Base-by-base conservation (phyloP, 257 asterid species). In the Ballota nigra region DNA sequence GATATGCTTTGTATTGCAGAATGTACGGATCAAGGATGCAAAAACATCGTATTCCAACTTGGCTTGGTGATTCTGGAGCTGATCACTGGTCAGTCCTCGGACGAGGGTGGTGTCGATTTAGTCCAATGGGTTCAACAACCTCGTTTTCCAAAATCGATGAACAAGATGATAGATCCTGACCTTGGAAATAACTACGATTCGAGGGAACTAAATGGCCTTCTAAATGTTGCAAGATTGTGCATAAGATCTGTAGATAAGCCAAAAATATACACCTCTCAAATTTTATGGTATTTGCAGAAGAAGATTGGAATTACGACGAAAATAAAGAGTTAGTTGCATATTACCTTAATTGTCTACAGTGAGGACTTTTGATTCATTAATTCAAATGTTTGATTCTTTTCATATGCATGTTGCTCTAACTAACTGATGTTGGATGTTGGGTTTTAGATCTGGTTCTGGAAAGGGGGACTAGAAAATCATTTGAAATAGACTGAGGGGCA, bases 31-130 rank as follows among this genome's bases (percentile, higher is more conserved):
- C 84, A 84, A 31, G 86, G 71, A 11, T 77, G 91, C 88, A 86
- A 82, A 66, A 70, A 70, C 73, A 71, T 86, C 22, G 74, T 94
- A 58, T 91, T 87, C 83, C 95, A 91, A 65, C 96, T 91, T 6
- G 98, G 98, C 2, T 61, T 94, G 82, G 82, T 94, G 76, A 83
- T 91, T 72, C 81, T 91, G 15, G 98, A 91, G 89, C 91, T 94
- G 41, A 70, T 94, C 63, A 94, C 98, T 0, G 97, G 98, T 53
- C 98, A 89, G 71, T 89, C 95, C 1, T 83, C 97, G 0, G 95
- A 86, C 13, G 72, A 68, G n/a, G 97, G 95, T 49, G 89, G 92
- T 11, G 75, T 73, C 10, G 96, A 89, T 41, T 69, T 89, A 52
- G 84, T 85, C 22, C 81, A 86, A 18, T 91, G 97, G 98, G 88